A percentile compares a stretch with the other conserved stretches of the same genome.
Evolutionary conservation across 2,329 filamentous ascomycete species (phyloP).

Genomic region (Apiospora malaysiana): DNA sequence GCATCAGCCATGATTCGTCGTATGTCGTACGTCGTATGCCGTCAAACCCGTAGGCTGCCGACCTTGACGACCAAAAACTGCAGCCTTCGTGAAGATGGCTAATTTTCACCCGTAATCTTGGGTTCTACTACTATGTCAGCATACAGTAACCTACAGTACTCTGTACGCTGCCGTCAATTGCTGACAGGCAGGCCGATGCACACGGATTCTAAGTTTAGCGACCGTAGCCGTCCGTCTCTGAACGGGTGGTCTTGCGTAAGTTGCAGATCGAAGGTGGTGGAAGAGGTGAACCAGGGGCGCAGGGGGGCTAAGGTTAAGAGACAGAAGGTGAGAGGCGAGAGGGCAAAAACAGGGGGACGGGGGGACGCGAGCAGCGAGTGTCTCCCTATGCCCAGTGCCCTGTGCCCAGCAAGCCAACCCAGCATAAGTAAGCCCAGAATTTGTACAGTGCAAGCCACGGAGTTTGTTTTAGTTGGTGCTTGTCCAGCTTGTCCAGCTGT

Average conservation of each 20-base stretch:
- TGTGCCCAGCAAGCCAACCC: no score
- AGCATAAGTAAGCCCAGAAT: conserved; percentile 4
- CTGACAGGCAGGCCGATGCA: neutral
- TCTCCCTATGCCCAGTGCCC: no score
- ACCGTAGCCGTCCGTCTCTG: neutral
- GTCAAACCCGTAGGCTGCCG: neutral
- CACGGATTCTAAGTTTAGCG: conserved; percentile 20
- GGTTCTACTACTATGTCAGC: neutral
- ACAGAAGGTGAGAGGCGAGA: no score
- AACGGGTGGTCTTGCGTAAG: neutral
- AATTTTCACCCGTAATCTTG: neutral
- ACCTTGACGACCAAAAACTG: neutral
- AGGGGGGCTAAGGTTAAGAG: neutral
- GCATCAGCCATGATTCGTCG: neutral
- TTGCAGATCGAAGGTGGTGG: conserved; percentile 16
- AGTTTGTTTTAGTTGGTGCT: neutral
- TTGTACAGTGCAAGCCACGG: conserved; percentile 3
- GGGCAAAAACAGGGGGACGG: no score
- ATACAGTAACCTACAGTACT: no score
- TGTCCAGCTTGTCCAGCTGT: neutral
- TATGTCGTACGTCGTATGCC: neutral
- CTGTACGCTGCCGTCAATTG: neutral
- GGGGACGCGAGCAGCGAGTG: no score
- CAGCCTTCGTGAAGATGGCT: neutral
- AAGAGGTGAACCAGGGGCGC: conserved; percentile 3